Evolutionary conservation across 2,329 filamentous ascomycete species (phyloP), one percentile per base, ranked within the genome.

Genomic region (Trichoderma koningiopsis): DNA sequence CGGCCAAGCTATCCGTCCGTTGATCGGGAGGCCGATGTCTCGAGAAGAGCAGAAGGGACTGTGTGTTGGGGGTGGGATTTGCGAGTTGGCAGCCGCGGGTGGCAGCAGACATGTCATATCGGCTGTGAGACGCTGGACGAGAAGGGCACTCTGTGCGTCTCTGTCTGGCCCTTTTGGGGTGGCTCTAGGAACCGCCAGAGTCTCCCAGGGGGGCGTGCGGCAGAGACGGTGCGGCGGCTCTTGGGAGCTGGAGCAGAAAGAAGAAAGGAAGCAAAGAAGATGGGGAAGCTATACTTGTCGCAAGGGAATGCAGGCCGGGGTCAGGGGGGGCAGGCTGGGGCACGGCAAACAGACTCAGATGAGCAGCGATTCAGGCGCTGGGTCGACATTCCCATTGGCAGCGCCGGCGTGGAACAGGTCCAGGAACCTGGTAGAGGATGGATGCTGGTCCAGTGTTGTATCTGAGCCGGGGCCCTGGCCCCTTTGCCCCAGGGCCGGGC

Each of bases 51-150:
- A 67, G 70, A 49, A 49, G 7, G 22, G 47, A 49, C 47, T 29
- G 33, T 35, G 49, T 37, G 68, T 68, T 62, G 68, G 72, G 72
- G 68, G 62, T 65, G 62, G 33, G 37, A 43, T 31, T 63, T 35
- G 24, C 71, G 71, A 69, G 72, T 71, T 72, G 56, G 71, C 62
- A 37, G 24, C n/a, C n/a, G 47, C 24, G 68, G 33, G 67, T 59
- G 68, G 72, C 72, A 75, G 74, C 68, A 78, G 78, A 79, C 78
- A 73, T 79, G 77, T 79, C 77, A 79, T 75, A 78, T 79, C 74
- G 72, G 70, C 72, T 75, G 73, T 77, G 73, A 77, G 73, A 77
- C 76, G 73, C 40, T 43, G 16, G 40, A 11, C 27, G 22, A 43
- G 40, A 19, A 43, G 16, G 40, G 40, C 5, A 43, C 40, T 43